Conservation (phyloP, 768 basidiomycete species). For the Suillus spraguei region DNA sequence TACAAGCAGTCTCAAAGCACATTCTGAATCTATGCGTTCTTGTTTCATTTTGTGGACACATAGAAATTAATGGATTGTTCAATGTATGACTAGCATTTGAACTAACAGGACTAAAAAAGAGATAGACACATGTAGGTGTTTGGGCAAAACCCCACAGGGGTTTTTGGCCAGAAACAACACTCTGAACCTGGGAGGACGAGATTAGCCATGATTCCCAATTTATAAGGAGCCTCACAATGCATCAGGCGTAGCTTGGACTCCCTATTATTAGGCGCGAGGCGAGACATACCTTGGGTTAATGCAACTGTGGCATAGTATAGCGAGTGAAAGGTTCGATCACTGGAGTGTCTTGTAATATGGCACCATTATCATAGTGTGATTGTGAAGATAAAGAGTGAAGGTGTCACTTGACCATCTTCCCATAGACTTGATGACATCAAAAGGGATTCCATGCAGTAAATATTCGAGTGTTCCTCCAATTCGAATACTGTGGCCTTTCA, state of each 20-base stretch:
- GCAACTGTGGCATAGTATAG: slow-evolving; percentile 18
- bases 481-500: slow-evolving; percentile 29
- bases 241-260: slow-evolving; percentile 6
- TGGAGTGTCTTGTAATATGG: slow-evolving; percentile 22
- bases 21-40: too few species aligned
- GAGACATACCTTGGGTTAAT: neutral
- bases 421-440: too few species aligned
- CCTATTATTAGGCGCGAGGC: neutral
- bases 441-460: too few species aligned
- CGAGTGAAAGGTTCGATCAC: slow-evolving; percentile 5
- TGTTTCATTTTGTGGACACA: too few species aligned
- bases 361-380: too few species aligned
- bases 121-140: slow-evolving; percentile 11
- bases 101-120: too few species aligned
- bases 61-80: too few species aligned
- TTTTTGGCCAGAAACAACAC: neutral
- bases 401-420: too few species aligned
- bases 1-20: too few species aligned
- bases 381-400: too few species aligned
- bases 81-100: too few species aligned
- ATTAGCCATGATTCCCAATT: slow-evolving; percentile 5
- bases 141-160: slow-evolving; percentile 12
- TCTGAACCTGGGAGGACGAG: neutral
- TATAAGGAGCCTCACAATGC: slow-evolving; percentile 3
- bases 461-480: too few species aligned